These are phyloP conservation scores for Penicillium sp. DNA, from an alignment of 2,329 filamentous ascomycete genomes.

Conservation along the genomic window DNA sequence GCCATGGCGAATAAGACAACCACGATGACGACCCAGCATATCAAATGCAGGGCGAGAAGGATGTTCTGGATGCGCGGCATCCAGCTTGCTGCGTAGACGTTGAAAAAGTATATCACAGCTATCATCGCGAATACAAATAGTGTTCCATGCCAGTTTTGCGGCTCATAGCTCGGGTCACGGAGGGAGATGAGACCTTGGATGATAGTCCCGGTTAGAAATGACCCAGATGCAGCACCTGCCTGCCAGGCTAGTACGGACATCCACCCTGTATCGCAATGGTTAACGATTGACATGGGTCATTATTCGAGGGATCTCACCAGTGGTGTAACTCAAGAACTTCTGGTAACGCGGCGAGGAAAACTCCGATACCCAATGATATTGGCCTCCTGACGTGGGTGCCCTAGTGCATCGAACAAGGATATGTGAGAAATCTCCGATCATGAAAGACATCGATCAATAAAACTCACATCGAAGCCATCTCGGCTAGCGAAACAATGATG, in stretches of 20 bases:
- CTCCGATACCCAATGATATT: slow-evolving; percentile 59
- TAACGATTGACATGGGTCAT: not conserved
- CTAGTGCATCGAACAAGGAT: not conserved
- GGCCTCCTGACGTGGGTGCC: slow-evolving; percentile 46
- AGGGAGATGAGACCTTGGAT: slow-evolving; percentile 48
- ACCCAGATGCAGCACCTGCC: slow-evolving; percentile 48
- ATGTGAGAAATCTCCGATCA: not conserved
- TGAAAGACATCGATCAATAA: not conserved
- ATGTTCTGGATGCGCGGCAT: slow-evolving; percentile 42
- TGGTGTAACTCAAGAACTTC: slow-evolving; percentile 54
- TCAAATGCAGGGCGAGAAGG: slow-evolving; percentile 38
- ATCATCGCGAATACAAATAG: slow-evolving; percentile 50
- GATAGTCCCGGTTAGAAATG: slow-evolving; percentile 49
- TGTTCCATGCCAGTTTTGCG: slow-evolving; percentile 49
- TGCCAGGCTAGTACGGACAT: slow-evolving; percentile 52
- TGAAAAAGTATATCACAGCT: slow-evolving; percentile 44
- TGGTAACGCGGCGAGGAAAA: slow-evolving; percentile 51
- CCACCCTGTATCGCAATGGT: slow-evolving; percentile 37
- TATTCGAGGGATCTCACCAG: slow-evolving; percentile 34
- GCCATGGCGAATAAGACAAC: slow-evolving; percentile 35
- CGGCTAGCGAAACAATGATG: slow-evolving; percentile 59
- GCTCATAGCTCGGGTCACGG: slow-evolving; percentile 42
- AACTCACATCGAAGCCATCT: slow-evolving; percentile 51
- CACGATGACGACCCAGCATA: slow-evolving; percentile 37
- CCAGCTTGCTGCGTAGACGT: slow-evolving; percentile 33